Evolutionary conservation across 352 stramenopile species (phyloP).

Genomic region (Phytopythium montanum): DNA sequence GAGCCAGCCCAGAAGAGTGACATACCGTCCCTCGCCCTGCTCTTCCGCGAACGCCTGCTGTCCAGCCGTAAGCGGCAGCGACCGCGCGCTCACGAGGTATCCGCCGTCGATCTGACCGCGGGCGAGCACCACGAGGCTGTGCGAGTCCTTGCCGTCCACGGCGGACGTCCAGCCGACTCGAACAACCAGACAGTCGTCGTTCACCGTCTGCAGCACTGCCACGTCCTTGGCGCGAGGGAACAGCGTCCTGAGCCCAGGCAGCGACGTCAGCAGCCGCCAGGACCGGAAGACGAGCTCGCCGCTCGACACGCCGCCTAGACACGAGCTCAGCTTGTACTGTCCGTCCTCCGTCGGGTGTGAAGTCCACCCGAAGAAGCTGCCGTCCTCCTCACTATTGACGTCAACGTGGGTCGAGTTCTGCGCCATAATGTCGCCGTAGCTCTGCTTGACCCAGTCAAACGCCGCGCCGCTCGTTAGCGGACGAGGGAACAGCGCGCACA

Average conservation of each 20-base stretch:
- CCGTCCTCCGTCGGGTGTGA: constrained; percentile 16
- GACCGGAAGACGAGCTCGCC: constrained; percentile 39
- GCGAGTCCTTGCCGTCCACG: constrained; percentile 24
- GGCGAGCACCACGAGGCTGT: constrained; percentile 38
- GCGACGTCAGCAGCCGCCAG: constrained; percentile 32
- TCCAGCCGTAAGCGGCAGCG: constrained; percentile 28
- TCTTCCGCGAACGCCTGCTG: constrained; percentile 27
- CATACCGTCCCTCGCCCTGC: constrained; percentile 19
- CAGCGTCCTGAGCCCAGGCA: constrained; percentile 24
- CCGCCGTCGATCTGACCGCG: constrained; percentile 41
- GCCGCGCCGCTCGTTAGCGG: constrained; percentile 30
- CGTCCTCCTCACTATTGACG: background rate
- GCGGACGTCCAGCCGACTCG: constrained; percentile 25
- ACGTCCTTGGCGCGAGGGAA: constrained; percentile 38
- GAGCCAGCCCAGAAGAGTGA: constrained; percentile 32
- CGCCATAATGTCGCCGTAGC: constrained; percentile 39
- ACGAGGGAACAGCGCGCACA: constrained; percentile 30
- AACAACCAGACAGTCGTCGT: constrained; percentile 40
- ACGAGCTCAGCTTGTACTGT: constrained; percentile 32
- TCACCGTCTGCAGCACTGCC: constrained; percentile 37
- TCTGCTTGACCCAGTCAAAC: constrained; percentile 49
- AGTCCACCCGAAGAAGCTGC: constrained; percentile 27
- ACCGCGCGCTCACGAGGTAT: constrained; percentile 38
- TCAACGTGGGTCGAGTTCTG: constrained; percentile 18
- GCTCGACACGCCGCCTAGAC: constrained; percentile 24